These are phyloP conservation scores for Volvariella volvacea DNA, from an alignment of 1,284 basidiomycete species.

Conservation along the genomic window DNA sequence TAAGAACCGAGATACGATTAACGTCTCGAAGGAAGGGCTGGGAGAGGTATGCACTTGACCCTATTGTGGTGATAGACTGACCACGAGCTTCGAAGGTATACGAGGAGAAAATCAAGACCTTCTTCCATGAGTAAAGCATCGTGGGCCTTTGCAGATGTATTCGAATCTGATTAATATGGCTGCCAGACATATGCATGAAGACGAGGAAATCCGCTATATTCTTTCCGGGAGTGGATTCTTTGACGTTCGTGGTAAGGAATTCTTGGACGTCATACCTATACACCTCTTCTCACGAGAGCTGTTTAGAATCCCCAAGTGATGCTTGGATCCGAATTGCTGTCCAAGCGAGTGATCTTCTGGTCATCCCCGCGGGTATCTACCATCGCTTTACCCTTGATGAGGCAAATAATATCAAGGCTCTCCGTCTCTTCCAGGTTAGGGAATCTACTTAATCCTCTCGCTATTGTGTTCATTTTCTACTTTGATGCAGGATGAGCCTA, in stretches of 20 bases:
- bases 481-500: slow-evolving; percentile 64
- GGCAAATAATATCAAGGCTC: slow-evolving; percentile 58
- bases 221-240: slow-evolving; percentile 80
- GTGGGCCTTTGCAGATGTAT: neutral
- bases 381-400: slow-evolving; percentile 82
- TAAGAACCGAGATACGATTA: slow-evolving; percentile 67
- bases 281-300: neutral
- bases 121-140: slow-evolving; percentile 64
- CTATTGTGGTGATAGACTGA: neutral
- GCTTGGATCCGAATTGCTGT: slow-evolving; percentile 72
- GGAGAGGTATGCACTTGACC: slow-evolving; percentile 37
- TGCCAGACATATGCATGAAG: slow-evolving; percentile 79
- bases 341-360: slow-evolving; percentile 50
- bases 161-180: too few relatives aligned
- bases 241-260: slow-evolving; percentile 62
- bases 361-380: slow-evolving; percentile 57
- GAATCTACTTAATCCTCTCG: neutral
- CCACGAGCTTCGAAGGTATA: slow-evolving; percentile 28
- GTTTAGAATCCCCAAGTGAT: slow-evolving; percentile 47
- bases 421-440: slow-evolving; percentile 72
- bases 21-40: slow-evolving; percentile 59
- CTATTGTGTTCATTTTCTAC: neutral
- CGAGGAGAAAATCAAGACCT: slow-evolving; percentile 64
- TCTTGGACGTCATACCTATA: slow-evolving; percentile 13
- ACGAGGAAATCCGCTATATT: slow-evolving; percentile 87